Evolutionary conservation across 306 rosid genomes (phyloP), one percentile per base, ranked within the genome.

Genomic region (Trichosanthes cucumerina): DNA sequence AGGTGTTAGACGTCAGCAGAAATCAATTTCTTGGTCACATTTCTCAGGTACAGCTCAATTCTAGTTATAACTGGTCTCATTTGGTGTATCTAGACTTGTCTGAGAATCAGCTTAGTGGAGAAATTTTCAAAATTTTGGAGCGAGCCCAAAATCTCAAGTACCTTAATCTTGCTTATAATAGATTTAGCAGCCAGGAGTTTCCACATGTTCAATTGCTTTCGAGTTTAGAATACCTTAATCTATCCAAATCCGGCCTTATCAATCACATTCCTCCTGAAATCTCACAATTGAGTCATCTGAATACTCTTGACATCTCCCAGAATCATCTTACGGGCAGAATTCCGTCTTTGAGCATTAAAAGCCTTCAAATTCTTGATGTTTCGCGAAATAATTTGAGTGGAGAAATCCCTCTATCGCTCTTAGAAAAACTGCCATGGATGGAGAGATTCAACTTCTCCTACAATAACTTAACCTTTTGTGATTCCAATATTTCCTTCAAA

Each of bases 31-130:
- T 86, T 78, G 94, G 96, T 79, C 83, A 85, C 84, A 78, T 93
- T 82, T 87, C 98, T 62, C 93, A 91, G 98, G 98, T 90, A 91
- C 91, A 81, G 44, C 78, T 78, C 86, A 88, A 80, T 68, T 80
- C 90, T 80, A 86, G 80, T 57, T 81, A 79, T 81, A 88, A 78
- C 49, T 90, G 89, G 97, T 89, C 94, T 80, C 88, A 76, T 90
- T 85, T 96, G 84, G 84, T 90, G 88, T 90, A 89, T 84, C 87
- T 96, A 31, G 99, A 96, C 88, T 79, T 96, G 83, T 96, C 98
- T 74, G 93, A 84, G 90, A 96, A 96, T 85, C 85, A 82, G 72
- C 88, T 96, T 9, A 87, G 88, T 88, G 99, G 98, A 76, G 89
- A 89, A 31, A 74, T 91, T 80, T 89, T 90, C 78, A 91, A 82